Conservation (phyloP, 257 asterid genomes). For the Solanum sejunctum region DNA sequence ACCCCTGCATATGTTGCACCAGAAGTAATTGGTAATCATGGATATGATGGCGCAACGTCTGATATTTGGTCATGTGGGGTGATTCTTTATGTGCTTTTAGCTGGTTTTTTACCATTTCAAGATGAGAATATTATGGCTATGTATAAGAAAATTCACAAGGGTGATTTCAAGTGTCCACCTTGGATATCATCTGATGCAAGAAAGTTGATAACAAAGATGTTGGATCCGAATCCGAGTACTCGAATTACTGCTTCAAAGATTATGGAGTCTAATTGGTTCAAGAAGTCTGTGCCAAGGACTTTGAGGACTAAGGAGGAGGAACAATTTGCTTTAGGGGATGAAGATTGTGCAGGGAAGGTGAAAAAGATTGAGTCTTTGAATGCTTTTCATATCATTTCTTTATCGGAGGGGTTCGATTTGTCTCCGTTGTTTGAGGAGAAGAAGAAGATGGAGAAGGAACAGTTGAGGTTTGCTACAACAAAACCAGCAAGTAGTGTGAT, state of each 20-base stretch:
- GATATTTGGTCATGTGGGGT: slow-evolving; percentile 78
- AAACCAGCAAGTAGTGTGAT: slow-evolving; percentile 58
- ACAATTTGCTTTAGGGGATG: not conserved
- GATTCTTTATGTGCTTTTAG: slow-evolving; percentile 40
- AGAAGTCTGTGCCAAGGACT: slow-evolving; percentile 14
- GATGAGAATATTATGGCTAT: slow-evolving; percentile 46
- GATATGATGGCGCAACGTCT: slow-evolving; percentile 52
- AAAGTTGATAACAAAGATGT: slow-evolving; percentile 34
- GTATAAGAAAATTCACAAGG: slow-evolving; percentile 46
- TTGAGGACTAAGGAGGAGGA: slow-evolving; percentile 13
- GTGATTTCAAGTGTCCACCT: slow-evolving; percentile 66
- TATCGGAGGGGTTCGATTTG: slow-evolving; percentile 51
- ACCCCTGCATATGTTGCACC: slow-evolving; percentile 72
- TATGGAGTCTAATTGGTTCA: slow-evolving; percentile 52
- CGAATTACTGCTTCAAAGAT: slow-evolving; percentile 42
- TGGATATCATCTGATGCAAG: slow-evolving; percentile 56
- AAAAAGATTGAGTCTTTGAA: slow-evolving; percentile 34
- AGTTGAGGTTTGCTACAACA: slow-evolving; percentile 49
- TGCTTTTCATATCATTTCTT: slow-evolving; percentile 56
- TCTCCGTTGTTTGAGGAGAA: slow-evolving; percentile 50
- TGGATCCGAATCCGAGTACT: slow-evolving; percentile 44
- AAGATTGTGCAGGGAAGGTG: slow-evolving; percentile 9
- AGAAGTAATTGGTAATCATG: slow-evolving; percentile 55
- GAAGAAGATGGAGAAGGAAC: slow-evolving; percentile 33
- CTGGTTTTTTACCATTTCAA: slow-evolving; percentile 54